phyloP scores from a whole-genome alignment of 768 basidiomycete species.

The Boletus sensibilis region DNA sequence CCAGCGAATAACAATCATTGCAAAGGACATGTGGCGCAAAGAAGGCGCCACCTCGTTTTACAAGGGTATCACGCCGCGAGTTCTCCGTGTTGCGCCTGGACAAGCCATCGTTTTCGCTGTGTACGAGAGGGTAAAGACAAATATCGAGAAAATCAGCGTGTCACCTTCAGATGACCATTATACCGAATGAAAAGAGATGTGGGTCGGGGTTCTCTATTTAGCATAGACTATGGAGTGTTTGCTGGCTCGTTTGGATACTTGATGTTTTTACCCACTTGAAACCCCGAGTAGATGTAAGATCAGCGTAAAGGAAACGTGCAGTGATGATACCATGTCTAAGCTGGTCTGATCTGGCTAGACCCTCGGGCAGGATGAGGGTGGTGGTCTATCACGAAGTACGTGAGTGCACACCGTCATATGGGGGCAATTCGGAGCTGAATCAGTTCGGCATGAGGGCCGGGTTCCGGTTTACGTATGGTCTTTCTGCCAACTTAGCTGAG shows the following conservation, averaged over 20 bases:
- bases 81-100: slow-evolving; percentile 94
- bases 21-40: slow-evolving; percentile 87
- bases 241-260: neutral
- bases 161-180: slow-evolving; percentile 61
- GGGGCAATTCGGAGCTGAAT: neutral
- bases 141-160: slow-evolving; percentile 68
- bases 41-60: slow-evolving; percentile 93
- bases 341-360: no score
- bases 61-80: slow-evolving; percentile 97
- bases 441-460: neutral
- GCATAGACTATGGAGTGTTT: no score
- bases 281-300: no score
- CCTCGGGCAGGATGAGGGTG: neutral
- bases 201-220: neutral
- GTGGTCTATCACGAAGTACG: neutral
- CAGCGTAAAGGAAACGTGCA: no score
- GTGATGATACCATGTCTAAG: no score
- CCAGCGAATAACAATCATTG: slow-evolving; percentile 75
- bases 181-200: slow-evolving; percentile 51
- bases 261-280: neutral
- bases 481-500: no score
- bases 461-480: neutral
- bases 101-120: slow-evolving; percentile 98
- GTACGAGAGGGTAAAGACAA: slow-evolving; percentile 80
- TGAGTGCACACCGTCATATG: neutral